A percentile compares a stretch with the other conserved stretches of the same genome.
Conservation (phyloP, 768 basidiomycete species). For the Lactarius tabidus region DNA sequence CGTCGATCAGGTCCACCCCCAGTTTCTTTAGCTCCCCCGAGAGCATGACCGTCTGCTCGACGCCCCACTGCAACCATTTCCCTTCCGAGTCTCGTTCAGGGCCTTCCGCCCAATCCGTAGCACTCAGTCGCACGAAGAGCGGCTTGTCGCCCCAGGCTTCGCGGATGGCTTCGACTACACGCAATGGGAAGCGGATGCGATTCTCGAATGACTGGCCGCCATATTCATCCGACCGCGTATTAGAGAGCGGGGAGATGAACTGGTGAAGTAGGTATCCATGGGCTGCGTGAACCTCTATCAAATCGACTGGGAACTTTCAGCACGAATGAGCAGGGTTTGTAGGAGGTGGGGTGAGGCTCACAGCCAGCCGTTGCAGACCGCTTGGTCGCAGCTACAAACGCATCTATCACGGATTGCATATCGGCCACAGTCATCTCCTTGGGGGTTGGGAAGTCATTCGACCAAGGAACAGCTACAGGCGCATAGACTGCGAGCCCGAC, state of each 20-base stretch:
- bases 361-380: conserved; percentile 61
- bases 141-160: conserved; percentile 59
- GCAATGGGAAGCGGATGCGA: conserved; percentile 63
- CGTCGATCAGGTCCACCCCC: conserved; percentile 77
- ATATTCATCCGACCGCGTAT: conserved; percentile 64
- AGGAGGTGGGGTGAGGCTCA: conserved; percentile 32
- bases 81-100: conserved; percentile 52
- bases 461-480: conserved; percentile 56
- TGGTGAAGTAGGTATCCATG: conserved; percentile 66
- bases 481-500: conserved; percentile 46
- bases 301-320: conserved; percentile 44
- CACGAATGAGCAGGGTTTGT: conserved; percentile 16
- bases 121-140: conserved; percentile 61
- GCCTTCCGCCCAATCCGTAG: conserved; percentile 50
- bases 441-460: conserved; percentile 50
- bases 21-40: conserved; percentile 51
- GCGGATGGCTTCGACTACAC: conserved; percentile 49
- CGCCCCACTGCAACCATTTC: conserved; percentile 66
- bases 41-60: conserved; percentile 67
- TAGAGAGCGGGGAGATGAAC: conserved; percentile 74
- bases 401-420: conserved; percentile 53
- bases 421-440: conserved; percentile 53
- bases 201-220: conserved; percentile 68
- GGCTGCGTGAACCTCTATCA: conserved; percentile 69
- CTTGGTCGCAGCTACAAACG: conserved; percentile 51